Percentiles rank a stretch among this genome's conserved stretches.
phyloP scores from a whole-genome alignment of 2,329 filamentous ascomycete species.

The Phyllosticta citrichinensis region DNA sequence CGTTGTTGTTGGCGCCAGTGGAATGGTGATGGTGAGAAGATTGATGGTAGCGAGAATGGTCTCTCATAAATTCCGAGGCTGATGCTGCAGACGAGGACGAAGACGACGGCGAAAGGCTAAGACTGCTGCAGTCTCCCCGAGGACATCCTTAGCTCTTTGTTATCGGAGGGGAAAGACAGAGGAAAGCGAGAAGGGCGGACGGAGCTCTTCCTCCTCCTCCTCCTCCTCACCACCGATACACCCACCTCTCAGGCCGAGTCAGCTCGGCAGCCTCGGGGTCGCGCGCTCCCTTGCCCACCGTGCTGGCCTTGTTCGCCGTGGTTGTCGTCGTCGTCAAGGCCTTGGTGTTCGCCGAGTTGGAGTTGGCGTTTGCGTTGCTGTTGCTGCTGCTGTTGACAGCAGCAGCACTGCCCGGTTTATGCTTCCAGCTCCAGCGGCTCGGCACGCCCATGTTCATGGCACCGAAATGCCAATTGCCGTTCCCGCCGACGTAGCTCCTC shows the following conservation, averaged over 20 bases:
- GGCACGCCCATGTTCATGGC: not conserved
- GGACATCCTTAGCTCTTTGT: too few species aligned
- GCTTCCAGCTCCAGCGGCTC: not conserved
- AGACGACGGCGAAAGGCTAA: too few species aligned
- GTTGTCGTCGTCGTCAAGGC: not conserved
- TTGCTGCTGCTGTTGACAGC: not conserved
- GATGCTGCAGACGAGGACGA: too few species aligned
- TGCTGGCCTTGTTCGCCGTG: not conserved
- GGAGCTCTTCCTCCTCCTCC: not conserved
- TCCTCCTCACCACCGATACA: not conserved
- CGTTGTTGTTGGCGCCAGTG: too few species aligned
- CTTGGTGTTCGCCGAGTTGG: not conserved
- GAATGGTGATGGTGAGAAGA: too few species aligned
- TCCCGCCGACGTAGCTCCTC: not conserved
- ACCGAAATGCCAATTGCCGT: not conserved
- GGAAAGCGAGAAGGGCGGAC: not conserved
- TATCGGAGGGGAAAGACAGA: too few species aligned
- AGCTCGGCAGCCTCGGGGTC: not conserved
- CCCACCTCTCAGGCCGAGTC: not conserved
- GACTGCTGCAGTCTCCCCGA: too few species aligned
- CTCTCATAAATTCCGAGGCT: too few species aligned
- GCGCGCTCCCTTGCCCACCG: not conserved
- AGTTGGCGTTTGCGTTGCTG: not conserved
- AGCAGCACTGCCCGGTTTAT: not conserved
- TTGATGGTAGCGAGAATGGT: too few species aligned